Evolutionary conservation across 106 monocot genomes (phyloP), one percentile per base, ranked within the genome.

Genomic region (Hemerocallis citrina): DNA sequence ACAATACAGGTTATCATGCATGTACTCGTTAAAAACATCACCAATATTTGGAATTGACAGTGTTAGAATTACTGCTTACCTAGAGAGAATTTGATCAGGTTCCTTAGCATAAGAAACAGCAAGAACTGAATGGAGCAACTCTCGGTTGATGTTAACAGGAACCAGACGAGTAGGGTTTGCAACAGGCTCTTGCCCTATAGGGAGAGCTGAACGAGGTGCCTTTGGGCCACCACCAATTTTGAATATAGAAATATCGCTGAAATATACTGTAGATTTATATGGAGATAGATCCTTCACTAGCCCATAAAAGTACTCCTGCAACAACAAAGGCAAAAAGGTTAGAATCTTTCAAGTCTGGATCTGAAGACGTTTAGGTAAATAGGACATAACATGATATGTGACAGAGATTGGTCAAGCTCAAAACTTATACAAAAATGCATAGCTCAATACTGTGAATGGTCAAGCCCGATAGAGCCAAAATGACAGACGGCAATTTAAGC

Each of bases 41-140:
- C 37, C 5, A 6, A 5, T 38, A 6, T 38, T 38, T 38, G 7
- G 5, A 38, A 11, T 6, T 38, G 11, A n/a, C n/a, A n/a, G n/a
- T n/a, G n/a, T n/a, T 24, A 2, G 1, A 0, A 29, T 43, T 12
- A 2, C 37, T 28, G 44, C 6, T 62, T 77, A 98, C 98, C 98
- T 92, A 34, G 98, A 80, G 43, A 85, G 69, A 20, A 98, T 85
- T 73, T 88, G 72, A 57, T 98, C 84, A 55, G 78, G 73, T 69
- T 98, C 92, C 74, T 88, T 98, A 11, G 98, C 98, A 80, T 88
- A 98, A 22, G 92, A 98, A 82, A 98, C 88, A 68, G 92, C 92
- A 48, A 98, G 75, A 75, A 92, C 73, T 37, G 59, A 72, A 75
- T 88, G 88, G n/a, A 98, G 71, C 35, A 98, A 79, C 41, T 98